Conservation (phyloP, 495 filamentous ascomycete genomes). For the Pyronema domesticum region DNA sequence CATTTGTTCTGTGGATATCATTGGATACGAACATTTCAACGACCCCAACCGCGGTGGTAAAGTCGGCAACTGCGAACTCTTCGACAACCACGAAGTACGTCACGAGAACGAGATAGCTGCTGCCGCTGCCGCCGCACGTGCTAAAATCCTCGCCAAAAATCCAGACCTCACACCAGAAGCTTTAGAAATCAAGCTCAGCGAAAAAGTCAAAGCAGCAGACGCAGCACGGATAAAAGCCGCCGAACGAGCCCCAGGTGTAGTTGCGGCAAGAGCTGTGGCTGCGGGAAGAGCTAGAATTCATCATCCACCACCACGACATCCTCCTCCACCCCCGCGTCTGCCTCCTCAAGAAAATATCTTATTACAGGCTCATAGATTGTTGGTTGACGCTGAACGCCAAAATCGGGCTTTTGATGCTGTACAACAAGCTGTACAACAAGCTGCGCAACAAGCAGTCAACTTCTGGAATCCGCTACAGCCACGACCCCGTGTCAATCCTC, state of each 20-base stretch:
- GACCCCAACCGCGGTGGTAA: constrained; percentile 30
- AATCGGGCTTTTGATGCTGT: too few relatives aligned
- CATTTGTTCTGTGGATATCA: constrained; percentile 45
- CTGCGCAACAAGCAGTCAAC: too few relatives aligned
- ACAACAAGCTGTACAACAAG: too few relatives aligned
- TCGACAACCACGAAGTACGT: constrained; percentile 43
- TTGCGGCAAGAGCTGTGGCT: background rate
- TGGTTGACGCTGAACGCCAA: too few relatives aligned
- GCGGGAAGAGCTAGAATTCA: too few relatives aligned
- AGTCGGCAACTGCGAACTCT: constrained; percentile 42
- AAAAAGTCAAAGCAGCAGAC: constrained; percentile 31
- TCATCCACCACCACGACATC: too few relatives aligned
- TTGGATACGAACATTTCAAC: constrained; percentile 36
- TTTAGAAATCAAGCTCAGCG: constrained; percentile 41
- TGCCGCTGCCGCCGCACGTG: constrained; percentile 44
- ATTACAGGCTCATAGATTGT: too few relatives aligned
- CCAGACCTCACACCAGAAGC: constrained; percentile 40
- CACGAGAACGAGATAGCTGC: constrained; percentile 47
- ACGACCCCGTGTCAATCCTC: too few relatives aligned
- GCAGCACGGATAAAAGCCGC: background rate
- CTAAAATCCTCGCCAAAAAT: constrained; percentile 38
- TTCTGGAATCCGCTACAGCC: too few relatives aligned
- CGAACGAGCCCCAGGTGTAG: too few relatives aligned
- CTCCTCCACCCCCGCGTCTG: background rate
- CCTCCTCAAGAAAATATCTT: too few relatives aligned